Conservation (phyloP, 1,284 basidiomycete species). For the Anthracocystis setariae region DNA sequence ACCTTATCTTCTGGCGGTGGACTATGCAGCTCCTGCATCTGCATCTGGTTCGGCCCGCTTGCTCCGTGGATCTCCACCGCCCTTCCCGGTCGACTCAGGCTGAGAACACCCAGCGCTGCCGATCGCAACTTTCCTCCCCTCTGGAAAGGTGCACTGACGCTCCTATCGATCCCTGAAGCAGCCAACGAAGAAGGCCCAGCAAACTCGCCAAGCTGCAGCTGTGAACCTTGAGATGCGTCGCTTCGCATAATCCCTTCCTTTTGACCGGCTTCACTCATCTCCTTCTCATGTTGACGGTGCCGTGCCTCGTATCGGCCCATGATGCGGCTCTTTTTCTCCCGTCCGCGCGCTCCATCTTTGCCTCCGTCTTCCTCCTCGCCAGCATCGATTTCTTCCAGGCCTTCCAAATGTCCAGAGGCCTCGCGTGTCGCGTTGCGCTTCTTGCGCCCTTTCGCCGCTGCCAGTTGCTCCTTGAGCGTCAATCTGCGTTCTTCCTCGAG, state of each 20-base stretch:
- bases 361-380: conserved; percentile 21
- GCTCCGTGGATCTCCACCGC: not conserved
- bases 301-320: conserved; percentile 46
- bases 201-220: conserved; percentile 18
- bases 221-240: conserved; percentile 21
- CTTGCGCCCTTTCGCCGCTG: conserved; percentile 23
- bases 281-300: conserved; percentile 24
- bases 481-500: conserved; percentile 56
- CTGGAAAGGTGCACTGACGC: conserved; percentile 10
- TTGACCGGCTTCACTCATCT: conserved; percentile 40
- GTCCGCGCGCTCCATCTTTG: conserved; percentile 8
- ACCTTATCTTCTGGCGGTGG: not conserved
- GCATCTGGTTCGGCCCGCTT: conserved; percentile 2
- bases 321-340: conserved; percentile 23
- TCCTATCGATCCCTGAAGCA: conserved; percentile 17
- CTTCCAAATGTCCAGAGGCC: conserved; percentile 21
- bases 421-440: conserved; percentile 25
- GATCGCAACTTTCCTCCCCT: conserved; percentile 16
- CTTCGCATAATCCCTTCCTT: conserved; percentile 19
- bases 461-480: conserved; percentile 42
- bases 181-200: not conserved
- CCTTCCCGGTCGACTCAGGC: conserved; percentile 13
- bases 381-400: conserved; percentile 17
- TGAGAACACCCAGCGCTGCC: conserved; percentile 38
- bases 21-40: conserved; percentile 30